These are phyloP conservation scores for Aspergillus niger DNA, from an alignment of 2,329 filamentous ascomycete species.

Conservation along the genomic window DNA sequence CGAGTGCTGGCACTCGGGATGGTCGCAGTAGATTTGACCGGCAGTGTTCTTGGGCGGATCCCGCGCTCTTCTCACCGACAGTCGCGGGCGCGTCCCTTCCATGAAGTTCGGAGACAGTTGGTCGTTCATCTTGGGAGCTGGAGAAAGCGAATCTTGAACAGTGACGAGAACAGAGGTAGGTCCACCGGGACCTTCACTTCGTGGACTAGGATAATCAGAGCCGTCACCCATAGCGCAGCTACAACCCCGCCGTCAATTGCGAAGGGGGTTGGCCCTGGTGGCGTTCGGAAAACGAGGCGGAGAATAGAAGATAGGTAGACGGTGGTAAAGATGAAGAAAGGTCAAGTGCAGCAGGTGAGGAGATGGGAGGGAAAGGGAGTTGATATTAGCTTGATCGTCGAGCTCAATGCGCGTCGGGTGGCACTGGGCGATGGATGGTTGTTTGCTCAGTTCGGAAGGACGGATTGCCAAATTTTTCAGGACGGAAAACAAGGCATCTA, in stretches of 20 bases:
- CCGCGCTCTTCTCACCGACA: slow-evolving; percentile 46
- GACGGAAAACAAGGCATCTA: slow-evolving; percentile 29
- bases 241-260: slow-evolving; percentile 33
- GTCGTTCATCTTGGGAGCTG: slow-evolving; percentile 40
- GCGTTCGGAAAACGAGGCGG: slow-evolving; percentile 12
- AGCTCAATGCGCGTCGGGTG: slow-evolving; percentile 11
- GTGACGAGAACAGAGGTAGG: slow-evolving; percentile 39
- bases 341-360: not conserved
- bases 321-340: not conserved
- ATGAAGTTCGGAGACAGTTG: slow-evolving; percentile 33
- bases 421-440: slow-evolving; percentile 17
- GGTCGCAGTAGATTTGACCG: slow-evolving; percentile 76
- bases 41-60: slow-evolving; percentile 65
- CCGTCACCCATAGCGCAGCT: slow-evolving; percentile 44
- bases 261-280: slow-evolving; percentile 23
- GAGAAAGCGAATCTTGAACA: slow-evolving; percentile 36
- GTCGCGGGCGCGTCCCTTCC: slow-evolving; percentile 41
- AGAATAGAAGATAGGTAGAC: not conserved
- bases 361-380: not conserved
- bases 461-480: slow-evolving; percentile 31
- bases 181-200: slow-evolving; percentile 45
- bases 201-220: slow-evolving; percentile 46
- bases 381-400: slow-evolving; percentile 13
- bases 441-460: slow-evolving; percentile 20
- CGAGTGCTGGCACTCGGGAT: slow-evolving; percentile 67